A percentile compares a stretch with the other conserved stretches of the same genome.
Conservation (phyloP, 2,329 filamentous ascomycete genomes). For the Fusarium armeniacum region DNA sequence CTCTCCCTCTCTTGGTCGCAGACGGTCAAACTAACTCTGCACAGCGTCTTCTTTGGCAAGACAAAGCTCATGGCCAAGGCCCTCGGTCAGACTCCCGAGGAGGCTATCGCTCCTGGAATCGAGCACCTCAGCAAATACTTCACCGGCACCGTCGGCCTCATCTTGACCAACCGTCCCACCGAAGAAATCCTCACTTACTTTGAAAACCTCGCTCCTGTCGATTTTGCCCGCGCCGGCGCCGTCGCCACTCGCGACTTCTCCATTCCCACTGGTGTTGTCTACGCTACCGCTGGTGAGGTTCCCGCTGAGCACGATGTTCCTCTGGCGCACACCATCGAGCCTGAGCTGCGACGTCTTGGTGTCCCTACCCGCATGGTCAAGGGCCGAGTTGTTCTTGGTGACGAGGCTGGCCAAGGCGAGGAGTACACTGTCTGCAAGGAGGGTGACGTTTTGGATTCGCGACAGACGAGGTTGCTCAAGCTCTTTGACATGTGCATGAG, state of each 20-base stretch:
- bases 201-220: conserved; percentile 76
- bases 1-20: neutral
- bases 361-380: conserved; percentile 91
- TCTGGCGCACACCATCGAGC: conserved; percentile 89
- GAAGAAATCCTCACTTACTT: conserved; percentile 80
- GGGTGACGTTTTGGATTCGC: conserved; percentile 86
- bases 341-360: conserved; percentile 87
- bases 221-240: conserved; percentile 92
- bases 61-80: conserved; percentile 99
- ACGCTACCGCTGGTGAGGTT: conserved; percentile 84
- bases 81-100: conserved; percentile 81
- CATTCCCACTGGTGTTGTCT: conserved; percentile 86
- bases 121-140: conserved; percentile 78
- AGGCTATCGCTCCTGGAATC: conserved; percentile 85
- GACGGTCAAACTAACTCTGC: conserved; percentile 17
- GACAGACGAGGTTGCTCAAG: conserved; percentile 94
- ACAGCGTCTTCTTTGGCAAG: conserved; percentile 96
- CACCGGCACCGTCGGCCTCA: conserved; percentile 85
- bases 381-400: conserved; percentile 84
- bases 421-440: conserved; percentile 86
- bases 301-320: conserved; percentile 85
- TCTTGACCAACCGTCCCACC: conserved; percentile 86
- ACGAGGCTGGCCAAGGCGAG: conserved; percentile 65
- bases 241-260: conserved; percentile 80
- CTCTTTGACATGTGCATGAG: conserved; percentile 91